These are phyloP conservation scores for Bocquillonia castaneifolia DNA, from an alignment of 441 rosid genomes.

Conservation along the genomic window DNA sequence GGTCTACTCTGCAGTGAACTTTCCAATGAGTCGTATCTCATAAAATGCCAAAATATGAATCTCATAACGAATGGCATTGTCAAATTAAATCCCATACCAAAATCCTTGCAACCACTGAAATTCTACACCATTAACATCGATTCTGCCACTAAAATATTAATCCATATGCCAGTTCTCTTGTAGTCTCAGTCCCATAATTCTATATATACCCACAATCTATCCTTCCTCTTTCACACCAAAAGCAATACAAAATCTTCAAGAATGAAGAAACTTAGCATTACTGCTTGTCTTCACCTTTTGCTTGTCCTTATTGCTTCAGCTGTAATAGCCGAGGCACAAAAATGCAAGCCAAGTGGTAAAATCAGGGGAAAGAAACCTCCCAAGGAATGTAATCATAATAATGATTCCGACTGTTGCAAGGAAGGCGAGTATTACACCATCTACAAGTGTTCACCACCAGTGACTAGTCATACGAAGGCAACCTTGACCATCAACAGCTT, in stretches of 20 bases:
- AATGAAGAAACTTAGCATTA: slow-evolving; percentile 9
- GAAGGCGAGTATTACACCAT: slow-evolving; percentile 23
- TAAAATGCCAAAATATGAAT: not conserved
- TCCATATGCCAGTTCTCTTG: not conserved
- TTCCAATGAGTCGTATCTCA: not conserved
- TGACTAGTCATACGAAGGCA: slow-evolving; percentile 12
- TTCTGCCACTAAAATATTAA: not conserved
- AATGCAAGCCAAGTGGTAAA: slow-evolving; percentile 29
- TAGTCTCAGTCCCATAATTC: slow-evolving; percentile 1
- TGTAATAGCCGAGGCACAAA: slow-evolving; percentile 12
- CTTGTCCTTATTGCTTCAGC: slow-evolving; percentile 5
- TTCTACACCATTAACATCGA: not conserved
- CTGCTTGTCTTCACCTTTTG: not conserved
- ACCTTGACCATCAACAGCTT: slow-evolving; percentile 18
- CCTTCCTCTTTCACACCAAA: not conserved
- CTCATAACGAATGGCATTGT: not conserved
- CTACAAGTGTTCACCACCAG: slow-evolving; percentile 31
- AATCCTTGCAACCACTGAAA: not conserved
- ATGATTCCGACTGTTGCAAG: slow-evolving; percentile 32
- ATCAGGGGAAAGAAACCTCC: slow-evolving; percentile 27
- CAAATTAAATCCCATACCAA: not conserved
- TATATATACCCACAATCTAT: not conserved
- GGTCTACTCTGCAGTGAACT: not conserved
- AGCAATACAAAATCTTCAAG: not conserved
- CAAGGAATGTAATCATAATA: slow-evolving; percentile 21